These are phyloP conservation scores for Heterobasidion annosum DNA, from an alignment of 1,284 basidiomycete species.

Conservation along the genomic window DNA sequence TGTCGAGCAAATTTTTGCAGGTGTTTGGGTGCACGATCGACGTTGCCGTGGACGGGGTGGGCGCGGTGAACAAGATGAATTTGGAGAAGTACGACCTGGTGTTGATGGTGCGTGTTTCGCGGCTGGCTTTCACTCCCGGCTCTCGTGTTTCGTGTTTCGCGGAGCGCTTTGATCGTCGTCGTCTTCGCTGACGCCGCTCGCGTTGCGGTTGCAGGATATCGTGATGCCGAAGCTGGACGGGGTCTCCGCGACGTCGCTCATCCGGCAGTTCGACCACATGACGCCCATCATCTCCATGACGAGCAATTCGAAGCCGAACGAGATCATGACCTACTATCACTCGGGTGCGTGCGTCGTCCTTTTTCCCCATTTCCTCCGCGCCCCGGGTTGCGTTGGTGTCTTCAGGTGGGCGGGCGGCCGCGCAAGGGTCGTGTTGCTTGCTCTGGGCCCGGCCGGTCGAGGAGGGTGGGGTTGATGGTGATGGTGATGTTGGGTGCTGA, in stretches of 20 bases:
- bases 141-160: neutral
- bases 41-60: conserved; percentile 90
- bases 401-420: no score
- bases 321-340: conserved; percentile 89
- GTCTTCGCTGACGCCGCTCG: conserved; percentile 4
- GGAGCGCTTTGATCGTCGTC: neutral
- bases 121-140: neutral
- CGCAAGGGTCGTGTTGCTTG: no score
- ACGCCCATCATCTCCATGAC: conserved; percentile 99
- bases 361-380: neutral
- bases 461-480: no score
- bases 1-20: conserved; percentile 90
- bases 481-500: neutral
- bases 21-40: conserved; percentile 95
- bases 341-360: conserved; percentile 39
- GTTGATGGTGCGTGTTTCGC: conserved; percentile 64
- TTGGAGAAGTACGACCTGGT: conserved; percentile 91
- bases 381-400: neutral
- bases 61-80: conserved; percentile 95
- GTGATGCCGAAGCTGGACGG: conserved; percentile 93
- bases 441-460: no score
- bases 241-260: conserved; percentile 85
- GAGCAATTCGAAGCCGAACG: conserved; percentile 84
- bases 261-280: conserved; percentile 88
- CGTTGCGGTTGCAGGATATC: conserved; percentile 55